These are phyloP conservation scores for Gossypium longicalyx DNA, from an alignment of 345 rosid species.

Conservation along the genomic window DNA sequence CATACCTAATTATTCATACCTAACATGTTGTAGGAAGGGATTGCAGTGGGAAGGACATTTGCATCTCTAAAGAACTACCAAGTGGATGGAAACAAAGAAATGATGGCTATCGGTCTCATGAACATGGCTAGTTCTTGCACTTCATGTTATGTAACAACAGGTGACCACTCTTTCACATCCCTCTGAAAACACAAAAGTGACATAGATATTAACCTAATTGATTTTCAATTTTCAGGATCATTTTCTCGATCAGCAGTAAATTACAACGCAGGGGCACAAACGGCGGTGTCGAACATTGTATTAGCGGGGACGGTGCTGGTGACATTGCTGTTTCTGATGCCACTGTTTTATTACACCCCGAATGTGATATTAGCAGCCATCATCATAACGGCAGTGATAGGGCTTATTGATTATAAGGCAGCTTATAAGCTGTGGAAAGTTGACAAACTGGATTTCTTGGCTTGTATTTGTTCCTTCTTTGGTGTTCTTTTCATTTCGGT, in stretches of 20 bases:
- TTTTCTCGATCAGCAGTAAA: conserved; percentile 91
- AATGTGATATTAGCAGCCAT: conserved; percentile 80
- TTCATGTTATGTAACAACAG: conserved; percentile 91
- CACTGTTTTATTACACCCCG: conserved; percentile 89
- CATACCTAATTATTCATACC: too few relatives aligned
- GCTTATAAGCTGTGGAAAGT: conserved; percentile 76
- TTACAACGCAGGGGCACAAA: conserved; percentile 87
- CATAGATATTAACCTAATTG: too few relatives aligned
- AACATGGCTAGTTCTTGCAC: conserved; percentile 91
- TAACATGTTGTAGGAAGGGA: conserved; percentile 68
- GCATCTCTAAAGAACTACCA: conserved; percentile 83
- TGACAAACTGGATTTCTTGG: conserved; percentile 90
- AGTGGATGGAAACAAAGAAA: conserved; percentile 97
- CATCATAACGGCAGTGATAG: conserved; percentile 88
- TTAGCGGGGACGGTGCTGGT: conserved; percentile 84
- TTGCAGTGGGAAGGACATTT: conserved; percentile 98
- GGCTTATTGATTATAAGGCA: conserved; percentile 75
- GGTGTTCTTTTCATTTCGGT: conserved; percentile 96
- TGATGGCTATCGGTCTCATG: conserved; percentile 96
- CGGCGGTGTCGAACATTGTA: conserved; percentile 82
- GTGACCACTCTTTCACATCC: conserved; percentile 19
- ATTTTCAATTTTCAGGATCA: conserved; percentile 45
- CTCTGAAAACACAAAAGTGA: too few relatives aligned
- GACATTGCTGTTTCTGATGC: conserved; percentile 89
- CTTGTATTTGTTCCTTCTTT: conserved; percentile 78